Conservation (phyloP, 257 asterid genomes). For the Solanum sitiens region DNA sequence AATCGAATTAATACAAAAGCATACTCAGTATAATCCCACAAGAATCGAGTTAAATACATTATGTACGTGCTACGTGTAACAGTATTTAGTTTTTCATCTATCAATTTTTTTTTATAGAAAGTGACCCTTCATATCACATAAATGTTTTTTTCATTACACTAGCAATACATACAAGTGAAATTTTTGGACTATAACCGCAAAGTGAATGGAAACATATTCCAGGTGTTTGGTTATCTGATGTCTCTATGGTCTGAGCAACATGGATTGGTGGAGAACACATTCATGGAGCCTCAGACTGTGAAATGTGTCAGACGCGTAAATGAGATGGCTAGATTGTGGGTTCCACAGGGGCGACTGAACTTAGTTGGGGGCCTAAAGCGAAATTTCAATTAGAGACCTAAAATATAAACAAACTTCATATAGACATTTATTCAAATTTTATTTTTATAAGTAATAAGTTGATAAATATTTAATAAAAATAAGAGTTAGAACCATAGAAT, state of each 20-base stretch:
- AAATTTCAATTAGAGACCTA: too few relatives aligned
- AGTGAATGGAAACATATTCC: background rate
- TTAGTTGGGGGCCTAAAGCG: too few relatives aligned
- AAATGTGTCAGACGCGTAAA: constrained; percentile 43
- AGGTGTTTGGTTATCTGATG: constrained; percentile 56
- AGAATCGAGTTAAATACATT: background rate
- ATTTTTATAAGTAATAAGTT: too few relatives aligned
- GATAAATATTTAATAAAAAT: too few relatives aligned
- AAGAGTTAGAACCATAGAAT: too few relatives aligned
- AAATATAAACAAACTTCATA: too few relatives aligned
- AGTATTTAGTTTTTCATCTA: too few relatives aligned
- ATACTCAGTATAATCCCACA: background rate
- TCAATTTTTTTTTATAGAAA: too few relatives aligned
- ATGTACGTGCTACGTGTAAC: background rate
- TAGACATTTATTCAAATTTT: too few relatives aligned
- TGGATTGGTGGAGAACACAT: constrained; percentile 28
- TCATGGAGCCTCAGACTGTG: constrained; percentile 28
- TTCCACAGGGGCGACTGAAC: too few relatives aligned
- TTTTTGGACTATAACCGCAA: background rate
- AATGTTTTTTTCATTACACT: too few relatives aligned
- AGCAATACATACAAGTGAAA: background rate
- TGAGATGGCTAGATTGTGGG: constrained; percentile 28
- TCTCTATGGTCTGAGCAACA: constrained; percentile 22
- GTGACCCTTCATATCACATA: too few relatives aligned
- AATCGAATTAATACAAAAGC: background rate